A percentile compares a stretch with the other conserved stretches of the same genome.
Conservation (phyloP, 331 rosid genomes). For the Quercus tomentella region DNA sequence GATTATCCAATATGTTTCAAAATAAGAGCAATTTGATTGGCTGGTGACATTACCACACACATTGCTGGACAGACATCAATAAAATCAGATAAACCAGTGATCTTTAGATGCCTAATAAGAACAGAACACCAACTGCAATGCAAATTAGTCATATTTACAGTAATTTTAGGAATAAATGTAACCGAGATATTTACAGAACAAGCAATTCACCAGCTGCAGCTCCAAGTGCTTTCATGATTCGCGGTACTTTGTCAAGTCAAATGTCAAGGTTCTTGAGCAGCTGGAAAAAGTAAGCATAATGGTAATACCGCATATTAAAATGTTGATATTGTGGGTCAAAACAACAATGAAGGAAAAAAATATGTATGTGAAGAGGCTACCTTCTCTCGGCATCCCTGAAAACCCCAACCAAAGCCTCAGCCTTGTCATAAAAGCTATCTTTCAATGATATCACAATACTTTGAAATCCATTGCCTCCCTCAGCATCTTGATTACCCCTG, state of each 20-base stretch:
- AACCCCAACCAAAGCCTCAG: constrained; percentile 94
- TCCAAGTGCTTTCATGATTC: constrained; percentile 37
- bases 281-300: constrained; percentile 43
- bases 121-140: not conserved
- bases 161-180: constrained; percentile 6
- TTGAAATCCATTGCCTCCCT: constrained; percentile 82
- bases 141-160: constrained; percentile 39
- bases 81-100: not conserved
- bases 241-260: constrained; percentile 83
- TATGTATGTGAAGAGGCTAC: constrained; percentile 33
- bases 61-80: not conserved
- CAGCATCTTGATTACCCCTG: constrained; percentile 62
- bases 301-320: not conserved
- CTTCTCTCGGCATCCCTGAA: constrained; percentile 80
- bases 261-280: constrained; percentile 87
- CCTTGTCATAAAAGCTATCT: constrained; percentile 96
- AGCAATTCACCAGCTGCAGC: constrained; percentile 8
- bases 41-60: not conserved
- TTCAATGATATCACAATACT: constrained; percentile 95
- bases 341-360: constrained; percentile 6
- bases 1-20: not conserved
- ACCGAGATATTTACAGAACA: constrained; percentile 30
- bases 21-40: not conserved
- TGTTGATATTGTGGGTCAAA: not conserved
- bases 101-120: not conserved